Evolutionary conservation across 108 stramenopile genomes (phyloP), one percentile per base, ranked within the genome.

Genomic region (Nitzschia sp.): DNA sequence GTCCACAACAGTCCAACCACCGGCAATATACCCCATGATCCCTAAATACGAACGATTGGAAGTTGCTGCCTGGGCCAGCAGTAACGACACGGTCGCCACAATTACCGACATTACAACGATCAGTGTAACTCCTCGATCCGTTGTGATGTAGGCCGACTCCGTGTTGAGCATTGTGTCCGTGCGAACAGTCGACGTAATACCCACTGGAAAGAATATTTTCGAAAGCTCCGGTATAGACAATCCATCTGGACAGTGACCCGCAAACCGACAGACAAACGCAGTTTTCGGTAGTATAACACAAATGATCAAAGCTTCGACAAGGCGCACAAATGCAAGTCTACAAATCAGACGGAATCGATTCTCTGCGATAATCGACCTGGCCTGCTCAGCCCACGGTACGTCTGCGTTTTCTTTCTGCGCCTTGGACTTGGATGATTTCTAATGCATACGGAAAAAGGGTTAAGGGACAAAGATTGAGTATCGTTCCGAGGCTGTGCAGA

Each of bases 21-120:
- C 87, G 27, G 80, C 68, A 18, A 92, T 59, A 59, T 92, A 81
- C 46, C 91, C 87, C 72, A 79, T 83, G 15, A 84, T 85, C 18
- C 85, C 87, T 54, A 92, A 69, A 51, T 92, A 87, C 9, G 90
- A 77, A 34, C 82, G 76, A 61, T 86, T 82, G 71, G 85, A 73
- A 15, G 82, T 78, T 18, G 78, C 72, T 46, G 79, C 76, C 75
- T 91, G 90, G 23, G 79, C 80, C 59, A 85, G 33, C 26, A 88
- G 59, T 29, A 86, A 51, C 1, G 85, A 38, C 0, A 66, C 19
- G 0, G 78, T 73, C 11, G 82, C 63, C 1, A 85, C 35, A n/a
- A 82, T 57, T 1, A 76, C 68, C 1, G 85, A 85, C 23, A 81
- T 46, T 25, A 82, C 31, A 31, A 71, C 76, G 28, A 82, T 35